A percentile compares a stretch with the other conserved stretches of the same genome.
phyloP scores from a whole-genome alignment of 805 yeast genomes.

The Starmera pachycereana region DNA sequence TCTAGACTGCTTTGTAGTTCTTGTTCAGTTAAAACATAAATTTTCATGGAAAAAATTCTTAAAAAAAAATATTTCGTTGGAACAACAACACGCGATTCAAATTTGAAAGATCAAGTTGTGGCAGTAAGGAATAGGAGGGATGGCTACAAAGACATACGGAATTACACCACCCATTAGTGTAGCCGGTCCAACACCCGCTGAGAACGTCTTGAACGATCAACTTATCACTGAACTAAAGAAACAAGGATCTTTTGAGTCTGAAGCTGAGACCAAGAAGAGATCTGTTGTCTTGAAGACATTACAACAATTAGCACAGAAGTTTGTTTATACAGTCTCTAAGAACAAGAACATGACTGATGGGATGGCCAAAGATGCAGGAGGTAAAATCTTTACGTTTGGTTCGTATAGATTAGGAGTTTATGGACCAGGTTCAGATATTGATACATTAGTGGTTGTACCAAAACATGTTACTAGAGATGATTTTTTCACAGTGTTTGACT shows the following conservation, averaged over 20 bases:
- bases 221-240: conserved; percentile 69
- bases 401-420: conserved; percentile 92
- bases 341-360: conserved; percentile 92
- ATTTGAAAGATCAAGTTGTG: too few relatives aligned
- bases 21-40: too few relatives aligned
- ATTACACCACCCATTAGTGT: conserved; percentile 57
- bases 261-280: conserved; percentile 72
- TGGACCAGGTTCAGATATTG: conserved; percentile 98
- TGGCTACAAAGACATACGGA: conserved; percentile 14
- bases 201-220: conserved; percentile 62
- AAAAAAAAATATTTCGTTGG: too few relatives aligned
- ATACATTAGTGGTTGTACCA: conserved; percentile 93
- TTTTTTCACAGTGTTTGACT: conserved; percentile 74
- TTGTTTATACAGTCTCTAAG: conserved; percentile 73
- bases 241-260: conserved; percentile 85
- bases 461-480: conserved; percentile 88
- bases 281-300: conserved; percentile 60
- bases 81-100: too few relatives aligned
- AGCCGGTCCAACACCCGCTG: conserved; percentile 79
- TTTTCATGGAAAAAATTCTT: too few relatives aligned
- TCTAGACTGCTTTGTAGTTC: too few relatives aligned
- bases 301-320: conserved; percentile 68
- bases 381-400: conserved; percentile 93
- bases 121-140: not conserved
- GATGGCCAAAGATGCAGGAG: conserved; percentile 96